phyloP scores from a whole-genome alignment of 2,329 filamentous ascomycete genomes.

The Penicillium sp. region DNA sequence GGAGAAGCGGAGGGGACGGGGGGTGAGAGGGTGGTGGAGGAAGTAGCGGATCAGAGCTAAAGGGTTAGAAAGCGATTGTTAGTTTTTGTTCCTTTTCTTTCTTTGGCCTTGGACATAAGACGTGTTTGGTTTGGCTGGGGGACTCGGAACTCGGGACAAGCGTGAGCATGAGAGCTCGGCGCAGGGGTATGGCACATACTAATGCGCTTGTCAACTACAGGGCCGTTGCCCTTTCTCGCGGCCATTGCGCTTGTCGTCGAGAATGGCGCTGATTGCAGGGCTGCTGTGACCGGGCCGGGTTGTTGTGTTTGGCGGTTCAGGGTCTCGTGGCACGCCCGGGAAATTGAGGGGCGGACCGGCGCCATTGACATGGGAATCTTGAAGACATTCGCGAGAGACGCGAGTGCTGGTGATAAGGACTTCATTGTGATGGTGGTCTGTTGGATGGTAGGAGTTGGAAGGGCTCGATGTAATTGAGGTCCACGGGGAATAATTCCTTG shows the following conservation, averaged over 20 bases:
- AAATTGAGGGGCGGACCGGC: conserved; percentile 28
- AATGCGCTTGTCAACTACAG: conserved; percentile 42
- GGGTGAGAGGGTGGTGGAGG: conserved; percentile 66
- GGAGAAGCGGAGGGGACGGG: conserved; percentile 80
- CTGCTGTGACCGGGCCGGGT: conserved; percentile 25
- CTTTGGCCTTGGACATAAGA: not conserved
- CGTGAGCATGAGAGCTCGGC: not conserved
- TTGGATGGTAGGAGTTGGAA: conserved; percentile 20
- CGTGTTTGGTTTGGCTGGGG: not conserved
- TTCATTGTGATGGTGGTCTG: conserved; percentile 30
- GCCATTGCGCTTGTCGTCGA: conserved; percentile 41
- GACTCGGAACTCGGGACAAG: not conserved
- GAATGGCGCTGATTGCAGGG: conserved; percentile 34
- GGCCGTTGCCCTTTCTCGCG: conserved; percentile 40
- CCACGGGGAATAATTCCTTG: conserved; percentile 27
- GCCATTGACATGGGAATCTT: conserved; percentile 42
- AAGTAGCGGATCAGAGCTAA: conserved; percentile 69
- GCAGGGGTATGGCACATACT: conserved; percentile 38
- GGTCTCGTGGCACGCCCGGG: conserved; percentile 24
- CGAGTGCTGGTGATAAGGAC: conserved; percentile 43
- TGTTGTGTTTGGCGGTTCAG: conserved; percentile 21
- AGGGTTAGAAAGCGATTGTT: conserved; percentile 14
- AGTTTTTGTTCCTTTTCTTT: conserved; percentile 15
- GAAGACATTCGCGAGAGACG: conserved; percentile 48
- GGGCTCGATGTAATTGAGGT: conserved; percentile 12